Base-by-base conservation (phyloP, 352 stramenopile genomes). In the Pythium aphanidermatum region DNA sequence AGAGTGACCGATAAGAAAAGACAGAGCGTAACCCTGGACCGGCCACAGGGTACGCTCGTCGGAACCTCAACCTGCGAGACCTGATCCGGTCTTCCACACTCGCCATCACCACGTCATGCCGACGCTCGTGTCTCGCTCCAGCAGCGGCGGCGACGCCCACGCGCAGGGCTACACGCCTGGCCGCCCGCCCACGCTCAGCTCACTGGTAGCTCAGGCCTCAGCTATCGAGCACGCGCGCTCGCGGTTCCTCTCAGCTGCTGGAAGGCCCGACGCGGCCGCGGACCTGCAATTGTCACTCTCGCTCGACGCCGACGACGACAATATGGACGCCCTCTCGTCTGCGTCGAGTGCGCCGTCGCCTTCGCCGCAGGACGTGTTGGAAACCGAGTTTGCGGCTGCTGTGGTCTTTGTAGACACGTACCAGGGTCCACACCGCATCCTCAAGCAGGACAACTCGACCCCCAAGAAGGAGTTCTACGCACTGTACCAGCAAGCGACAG, bases 321-420 rank as follows among this genome's bases (percentile, higher is more conserved):
- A 70, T 33, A 57, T 40, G 16, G 60, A 70, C 30, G 52, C 55
- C 33, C 56, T 48, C 38, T 46, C 31, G 12, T 48, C 29, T 3
- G 26, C 34, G 19, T 51, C 44, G 26, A 46, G 36, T 46, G 56
- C 31, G 40, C 57, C 42, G 44, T 37, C 58, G 26, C 62, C 65
- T 0, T 28, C 28, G 9, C 41, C 35, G 14, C 37, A 31, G 13
- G 54, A 52, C 28, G 33, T 29, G 41, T 47, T 92, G 13, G 77
- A 92, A 56, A 69, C 62, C 32, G 75, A 89, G 44, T 92, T 92
- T 34, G 68, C 70, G 1, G 74, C 62, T 5, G 80, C 74, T 8
- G 73, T 90, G 25, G 63, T 84, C 31, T 92, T 92, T 50, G 71
- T 92, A 10, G 74, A 92, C 61, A 76, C 70, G 29, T 92, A 92